Base-by-base conservation (phyloP, 1,284 basidiomycete species). In the Exobasidium cylindrosporum region DNA sequence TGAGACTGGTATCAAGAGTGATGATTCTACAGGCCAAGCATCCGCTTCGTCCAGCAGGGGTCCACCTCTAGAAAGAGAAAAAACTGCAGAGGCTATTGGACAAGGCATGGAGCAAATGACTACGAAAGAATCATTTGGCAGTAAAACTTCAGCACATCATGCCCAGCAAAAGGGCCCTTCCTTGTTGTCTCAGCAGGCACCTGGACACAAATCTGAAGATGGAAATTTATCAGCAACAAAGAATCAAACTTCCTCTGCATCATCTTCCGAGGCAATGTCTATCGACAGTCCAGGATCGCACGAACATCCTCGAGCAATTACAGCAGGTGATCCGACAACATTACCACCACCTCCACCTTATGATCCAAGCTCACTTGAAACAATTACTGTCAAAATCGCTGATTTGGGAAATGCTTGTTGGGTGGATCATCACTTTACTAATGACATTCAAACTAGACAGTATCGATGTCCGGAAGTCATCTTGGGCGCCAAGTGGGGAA, bases 401-500 rank as follows among this genome's bases (percentile, higher is more conserved):
- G 96, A 98, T 84, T 82, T 98, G 59, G 95, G 93, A 23, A 96
- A 97, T 80, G 91, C 90, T 24, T 91, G 90, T 26, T 94, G 90
- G 90, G 86, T 86, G 28, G 90, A 94, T 75, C 89, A 94, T 65
- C 92, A 95, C 77, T 94, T 94, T 67, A 95, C 92, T 52, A 91
- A 95, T 81, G 92, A 94, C 75, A 95, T 95, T 69, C 95, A 98
- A 83, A 98, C 96, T 44, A 84, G 95, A 66, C 95, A 97, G 78
- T 97, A 97, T 80, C 88, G 96, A 44, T 94, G 91, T 83, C 95
- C 96, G 0, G 95, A 98, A 80, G 95, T 97, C 58, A 95, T 98
- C 61, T 83, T 98, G 1, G 95, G 95, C 47, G 90, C 91, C 44
- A 91, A 92, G 75, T 98, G 95, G 95, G 92, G 92, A 13, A 85